Evolutionary conservation across 192 early-diverging fungal genomes (phyloP).

Genomic region (Backusella westeae): DNA sequence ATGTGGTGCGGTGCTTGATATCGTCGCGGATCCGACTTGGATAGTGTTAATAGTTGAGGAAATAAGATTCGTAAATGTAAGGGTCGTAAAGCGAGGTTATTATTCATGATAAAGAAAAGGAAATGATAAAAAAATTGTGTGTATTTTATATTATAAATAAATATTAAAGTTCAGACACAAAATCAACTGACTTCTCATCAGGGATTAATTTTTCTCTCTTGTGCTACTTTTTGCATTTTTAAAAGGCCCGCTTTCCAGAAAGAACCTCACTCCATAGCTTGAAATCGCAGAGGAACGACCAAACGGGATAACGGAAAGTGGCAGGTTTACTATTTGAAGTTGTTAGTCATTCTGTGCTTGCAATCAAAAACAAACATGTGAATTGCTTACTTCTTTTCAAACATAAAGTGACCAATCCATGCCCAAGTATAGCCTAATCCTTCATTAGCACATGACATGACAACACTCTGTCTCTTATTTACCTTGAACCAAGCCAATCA

Average conservation of each 20-base stretch:
- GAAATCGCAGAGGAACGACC: conserved; percentile 56
- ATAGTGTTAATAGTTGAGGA: conserved; percentile 24
- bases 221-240: background rate
- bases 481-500: conserved; percentile 39
- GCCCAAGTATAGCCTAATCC: conserved; percentile 58
- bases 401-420: conserved; percentile 68
- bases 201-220: background rate
- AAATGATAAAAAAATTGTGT: background rate
- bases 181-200: background rate
- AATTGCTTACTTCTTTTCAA: conserved; percentile 47
- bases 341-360: background rate
- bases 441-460: background rate
- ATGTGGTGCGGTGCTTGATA: conserved; percentile 32
- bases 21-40: conserved; percentile 20
- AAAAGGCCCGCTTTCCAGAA: conserved; percentile 41
- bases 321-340: conserved; percentile 56
- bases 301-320: conserved; percentile 70
- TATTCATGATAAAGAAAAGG: background rate
- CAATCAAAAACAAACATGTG: background rate
- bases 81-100: conserved; percentile 1
- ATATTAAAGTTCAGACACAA: background rate
- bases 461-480: background rate
- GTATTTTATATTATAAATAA: background rate
- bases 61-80: conserved; percentile 33
- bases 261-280: conserved; percentile 51